phyloP scores from a whole-genome alignment of 306 rosid species.

The Citrullus mucosospermus region DNA sequence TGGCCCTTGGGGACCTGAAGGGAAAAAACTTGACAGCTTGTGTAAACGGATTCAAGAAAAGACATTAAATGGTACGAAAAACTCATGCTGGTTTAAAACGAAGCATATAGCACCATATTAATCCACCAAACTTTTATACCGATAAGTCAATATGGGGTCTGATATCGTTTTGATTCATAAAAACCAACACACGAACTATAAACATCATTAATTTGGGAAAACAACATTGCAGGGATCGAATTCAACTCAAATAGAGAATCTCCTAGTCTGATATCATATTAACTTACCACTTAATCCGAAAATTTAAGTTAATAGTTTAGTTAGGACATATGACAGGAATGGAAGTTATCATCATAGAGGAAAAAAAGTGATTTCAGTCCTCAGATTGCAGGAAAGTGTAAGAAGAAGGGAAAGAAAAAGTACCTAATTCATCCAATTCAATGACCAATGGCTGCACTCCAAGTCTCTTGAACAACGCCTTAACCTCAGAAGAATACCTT shows the following conservation, averaged over 20 bases:
- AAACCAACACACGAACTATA: background rate
- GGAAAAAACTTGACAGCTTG: background rate
- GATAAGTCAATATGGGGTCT: background rate
- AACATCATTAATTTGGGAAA: background rate
- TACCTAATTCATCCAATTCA: constrained; percentile 95
- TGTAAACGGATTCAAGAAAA: background rate
- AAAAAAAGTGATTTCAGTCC: background rate
- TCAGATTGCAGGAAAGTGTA: background rate
- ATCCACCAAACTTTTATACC: background rate
- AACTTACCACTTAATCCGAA: background rate
- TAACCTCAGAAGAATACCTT: constrained; percentile 86
- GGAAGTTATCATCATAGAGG: background rate
- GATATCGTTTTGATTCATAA: background rate
- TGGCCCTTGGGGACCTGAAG: constrained; percentile 91
- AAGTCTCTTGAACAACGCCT: constrained; percentile 63
- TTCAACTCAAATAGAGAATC: background rate
- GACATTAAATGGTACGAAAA: background rate
- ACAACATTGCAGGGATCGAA: background rate
- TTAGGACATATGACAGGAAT: background rate
- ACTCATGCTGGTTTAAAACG: background rate
- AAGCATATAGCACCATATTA: background rate
- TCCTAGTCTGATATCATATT: background rate
- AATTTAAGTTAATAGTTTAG: background rate
- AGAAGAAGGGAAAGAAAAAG: background rate
- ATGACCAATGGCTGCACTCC: constrained; percentile 53